Evolutionary conservation across 2,329 filamentous ascomycete species (phyloP).

Genomic region (Tolypocladium tundrense): DNA sequence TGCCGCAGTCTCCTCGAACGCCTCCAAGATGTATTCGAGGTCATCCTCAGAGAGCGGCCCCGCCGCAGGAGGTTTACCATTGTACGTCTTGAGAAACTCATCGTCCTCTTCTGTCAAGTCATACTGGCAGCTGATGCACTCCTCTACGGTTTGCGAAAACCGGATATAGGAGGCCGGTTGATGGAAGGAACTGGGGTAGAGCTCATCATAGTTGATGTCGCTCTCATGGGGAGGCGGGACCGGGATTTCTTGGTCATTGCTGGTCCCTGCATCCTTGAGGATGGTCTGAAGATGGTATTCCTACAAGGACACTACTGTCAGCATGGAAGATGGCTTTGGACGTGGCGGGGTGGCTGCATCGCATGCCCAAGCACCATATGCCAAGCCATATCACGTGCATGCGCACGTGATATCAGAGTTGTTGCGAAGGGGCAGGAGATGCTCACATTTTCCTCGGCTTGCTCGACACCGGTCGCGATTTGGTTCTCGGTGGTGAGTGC

Average conservation of each 20-base stretch:
- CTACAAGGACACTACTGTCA: slow-evolving; percentile 37
- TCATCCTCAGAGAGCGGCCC: slow-evolving; percentile 73
- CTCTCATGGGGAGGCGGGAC: slow-evolving; percentile 55
- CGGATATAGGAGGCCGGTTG: slow-evolving; percentile 91
- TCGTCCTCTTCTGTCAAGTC: slow-evolving; percentile 91
- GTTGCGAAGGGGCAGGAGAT: slow-evolving; percentile 14
- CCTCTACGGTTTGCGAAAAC: slow-evolving; percentile 96
- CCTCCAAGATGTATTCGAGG: slow-evolving; percentile 89
- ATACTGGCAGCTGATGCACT: slow-evolving; percentile 83
- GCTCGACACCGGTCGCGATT: slow-evolving; percentile 95
- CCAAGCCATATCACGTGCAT: slow-evolving; percentile 30
- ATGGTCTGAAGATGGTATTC: slow-evolving; percentile 94
- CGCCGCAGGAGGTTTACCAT: slow-evolving; percentile 57
- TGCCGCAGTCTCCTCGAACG: slow-evolving; percentile 81
- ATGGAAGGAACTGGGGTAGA: slow-evolving; percentile 71
- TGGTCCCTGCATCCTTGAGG: slow-evolving; percentile 44
- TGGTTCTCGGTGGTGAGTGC: slow-evolving; percentile 70
- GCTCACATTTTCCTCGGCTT: slow-evolving; percentile 94
- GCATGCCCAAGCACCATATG: slow-evolving; percentile 6
- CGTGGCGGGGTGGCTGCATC: slow-evolving; percentile 8
- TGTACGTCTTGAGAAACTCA: slow-evolving; percentile 73
- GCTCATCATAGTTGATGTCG: slow-evolving; percentile 72
- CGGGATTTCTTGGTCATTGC: slow-evolving; percentile 52
- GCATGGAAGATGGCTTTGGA: neutral
- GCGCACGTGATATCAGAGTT: slow-evolving; percentile 37